phyloP scores from a whole-genome alignment of 495 filamentous ascomycete genomes.

The Penicillium fimorum region DNA sequence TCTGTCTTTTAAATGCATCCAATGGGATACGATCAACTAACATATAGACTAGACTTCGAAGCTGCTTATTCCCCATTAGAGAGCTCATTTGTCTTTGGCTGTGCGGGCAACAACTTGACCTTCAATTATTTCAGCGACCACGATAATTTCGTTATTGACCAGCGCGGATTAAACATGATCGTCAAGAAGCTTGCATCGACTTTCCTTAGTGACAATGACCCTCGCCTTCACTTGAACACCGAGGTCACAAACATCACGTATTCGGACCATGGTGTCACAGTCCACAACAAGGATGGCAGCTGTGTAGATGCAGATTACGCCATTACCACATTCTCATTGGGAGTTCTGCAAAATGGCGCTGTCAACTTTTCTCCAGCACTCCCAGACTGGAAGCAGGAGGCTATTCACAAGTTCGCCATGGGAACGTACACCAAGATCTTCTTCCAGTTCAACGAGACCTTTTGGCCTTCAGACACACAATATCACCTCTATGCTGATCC shows the following conservation, averaged over 20 bases:
- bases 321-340: slow-evolving; percentile 62
- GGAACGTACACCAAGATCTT: slow-evolving; percentile 81
- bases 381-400: slow-evolving; percentile 65
- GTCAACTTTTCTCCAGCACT: slow-evolving; percentile 62
- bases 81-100: slow-evolving; percentile 47
- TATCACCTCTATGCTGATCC: slow-evolving; percentile 72
- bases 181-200: slow-evolving; percentile 60
- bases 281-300: slow-evolving; percentile 54
- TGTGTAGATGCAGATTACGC: slow-evolving; percentile 63
- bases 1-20: slow-evolving; percentile 1
- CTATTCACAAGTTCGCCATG: slow-evolving; percentile 67
- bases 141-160: slow-evolving; percentile 70
- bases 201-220: slow-evolving; percentile 56
- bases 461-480: slow-evolving; percentile 68
- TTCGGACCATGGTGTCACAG: slow-evolving; percentile 51
- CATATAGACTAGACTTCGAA: slow-evolving; percentile 53
- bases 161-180: slow-evolving; percentile 63
- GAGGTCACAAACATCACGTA: slow-evolving; percentile 60
- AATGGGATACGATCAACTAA: background rate
- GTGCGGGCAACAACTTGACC: slow-evolving; percentile 47
- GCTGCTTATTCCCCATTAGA: slow-evolving; percentile 49
- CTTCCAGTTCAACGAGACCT: slow-evolving; percentile 67
- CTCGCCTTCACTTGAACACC: slow-evolving; percentile 60
- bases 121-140: slow-evolving; percentile 51
- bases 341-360: slow-evolving; percentile 65